phyloP scores from a whole-genome alignment of 2,329 filamentous ascomycete species.

The Neofusicoccum umdonicola region DNA sequence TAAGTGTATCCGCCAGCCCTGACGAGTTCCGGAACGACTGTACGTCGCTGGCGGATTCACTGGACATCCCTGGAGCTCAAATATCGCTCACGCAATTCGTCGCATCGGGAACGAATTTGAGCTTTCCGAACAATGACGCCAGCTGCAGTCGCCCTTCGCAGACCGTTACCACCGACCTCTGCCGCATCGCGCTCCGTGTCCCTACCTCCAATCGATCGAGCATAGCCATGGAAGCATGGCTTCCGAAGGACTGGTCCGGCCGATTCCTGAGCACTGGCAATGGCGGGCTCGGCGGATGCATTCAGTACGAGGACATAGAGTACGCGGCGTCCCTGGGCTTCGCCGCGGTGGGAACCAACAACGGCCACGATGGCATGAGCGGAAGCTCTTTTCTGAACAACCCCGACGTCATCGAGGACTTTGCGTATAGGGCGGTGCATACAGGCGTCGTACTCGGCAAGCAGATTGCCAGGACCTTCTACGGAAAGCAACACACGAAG shows the following conservation, averaged over 20 bases:
- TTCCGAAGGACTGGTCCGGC: conserved; percentile 42
- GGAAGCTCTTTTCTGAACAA: conserved; percentile 45
- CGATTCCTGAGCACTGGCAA: conserved; percentile 41
- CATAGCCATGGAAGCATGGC: conserved; percentile 46
- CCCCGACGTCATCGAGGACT: conserved; percentile 47
- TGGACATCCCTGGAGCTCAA: conserved; percentile 34
- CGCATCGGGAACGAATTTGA: conserved; percentile 32
- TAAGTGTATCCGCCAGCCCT: not conserved
- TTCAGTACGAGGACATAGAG: conserved; percentile 36
- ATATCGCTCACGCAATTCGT: conserved; percentile 38
- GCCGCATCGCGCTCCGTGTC: conserved; percentile 44
- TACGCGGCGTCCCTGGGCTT: conserved; percentile 40
- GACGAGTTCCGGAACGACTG: not conserved
- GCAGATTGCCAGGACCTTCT: conserved; percentile 40
- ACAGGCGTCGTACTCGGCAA: conserved; percentile 42
- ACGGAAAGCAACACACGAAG: conserved; percentile 41
- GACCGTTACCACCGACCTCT: conserved; percentile 36
- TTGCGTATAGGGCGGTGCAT: conserved; percentile 47
- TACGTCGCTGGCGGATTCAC: not conserved
- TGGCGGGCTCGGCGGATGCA: conserved; percentile 42
- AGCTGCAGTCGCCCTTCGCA: conserved; percentile 36
- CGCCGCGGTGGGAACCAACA: conserved; percentile 41
- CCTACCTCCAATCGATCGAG: conserved; percentile 41
- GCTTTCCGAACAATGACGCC: not conserved
- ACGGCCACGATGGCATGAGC: conserved; percentile 43